Base-by-base conservation (phyloP, 495 filamentous ascomycete genomes). In the Oleoguttula mirabilis region DNA sequence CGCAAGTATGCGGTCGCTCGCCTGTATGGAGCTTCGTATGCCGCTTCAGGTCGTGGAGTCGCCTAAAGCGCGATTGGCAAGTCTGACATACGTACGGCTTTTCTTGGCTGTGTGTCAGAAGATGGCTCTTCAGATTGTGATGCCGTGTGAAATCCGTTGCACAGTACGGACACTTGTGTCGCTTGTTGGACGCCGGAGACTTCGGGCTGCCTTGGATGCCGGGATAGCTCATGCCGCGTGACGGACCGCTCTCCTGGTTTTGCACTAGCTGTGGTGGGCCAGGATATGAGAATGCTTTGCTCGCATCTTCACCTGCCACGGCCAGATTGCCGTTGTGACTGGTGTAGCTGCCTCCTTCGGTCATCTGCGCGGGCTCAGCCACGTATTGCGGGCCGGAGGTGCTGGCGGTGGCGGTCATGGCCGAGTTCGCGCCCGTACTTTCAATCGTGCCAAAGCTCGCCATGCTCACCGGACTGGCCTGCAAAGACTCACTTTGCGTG, bases 81-180 rank as follows among this genome's bases (percentile, higher is more conserved):
- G 81, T 83, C 42, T 82, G 74, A 55, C 90, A 99, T 17, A 84
- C 74, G 55, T 86, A 99, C 0, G 90, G 90, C 59, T 99, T 99
- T 61, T 96, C 92, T 63, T 99, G 90, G 51, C 88, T 94, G 57
- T 99, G 90, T 0, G 90, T 99, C 44, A 99, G 74, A 24, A 99
- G 73, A 66, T 99, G 90, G 47, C 85, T 94, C 61, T 99, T 99
- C n/a, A 99, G 74, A 50, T 99, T 99, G 57, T 99, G 90, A 57
- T 96, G 92, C 8, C 90, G 74, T 8, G 90, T 99, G 54, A 99
- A 99, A 54, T 92, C 88, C 6, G 92, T 94, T 3, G 84, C 70
- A 66, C 90, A 99, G 60, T 93, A 94, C 2, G 82, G 86, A 55
- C 90, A 99, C 47, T 88, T 92, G 63, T 99, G 88, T 51, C 90